Evolutionary conservation across 2,329 filamentous ascomycete species (phyloP).

Genomic region (Penicillium decumbens): DNA sequence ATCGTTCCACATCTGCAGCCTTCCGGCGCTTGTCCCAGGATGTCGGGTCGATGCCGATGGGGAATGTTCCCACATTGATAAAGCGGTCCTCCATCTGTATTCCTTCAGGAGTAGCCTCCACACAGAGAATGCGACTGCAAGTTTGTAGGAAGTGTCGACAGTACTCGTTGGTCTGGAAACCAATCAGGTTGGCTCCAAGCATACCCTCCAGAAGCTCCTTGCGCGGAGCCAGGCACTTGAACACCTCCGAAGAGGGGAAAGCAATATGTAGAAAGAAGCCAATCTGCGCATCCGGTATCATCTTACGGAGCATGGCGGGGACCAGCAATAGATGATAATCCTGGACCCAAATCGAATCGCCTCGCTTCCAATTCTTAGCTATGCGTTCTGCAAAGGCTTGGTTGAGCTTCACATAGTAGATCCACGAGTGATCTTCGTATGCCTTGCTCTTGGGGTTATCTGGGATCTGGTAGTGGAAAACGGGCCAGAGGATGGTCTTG

Average conservation of each 20-base stretch:
- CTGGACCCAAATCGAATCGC: conserved; percentile 90
- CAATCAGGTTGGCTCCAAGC: conserved; percentile 85
- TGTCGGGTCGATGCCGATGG: conserved; percentile 86
- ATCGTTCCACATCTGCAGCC: conserved; percentile 67
- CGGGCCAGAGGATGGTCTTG: conserved; percentile 96
- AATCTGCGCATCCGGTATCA: conserved; percentile 83
- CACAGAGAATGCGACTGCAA: conserved; percentile 83
- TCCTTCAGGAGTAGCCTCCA: conserved; percentile 82
- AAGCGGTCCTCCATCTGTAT: conserved; percentile 90
- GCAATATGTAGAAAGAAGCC: conserved; percentile 94
- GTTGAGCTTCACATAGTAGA: conserved; percentile 89
- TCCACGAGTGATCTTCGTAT: conserved; percentile 94
- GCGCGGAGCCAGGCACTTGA: conserved; percentile 81
- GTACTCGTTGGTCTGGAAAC: conserved; percentile 92
- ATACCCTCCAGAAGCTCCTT: conserved; percentile 87
- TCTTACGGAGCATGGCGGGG: conserved; percentile 81
- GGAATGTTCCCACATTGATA: conserved; percentile 76
- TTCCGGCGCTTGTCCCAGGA: conserved; percentile 67
- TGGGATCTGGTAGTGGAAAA: conserved; percentile 96
- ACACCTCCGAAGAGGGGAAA: conserved; percentile 94
- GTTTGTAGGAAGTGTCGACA: conserved; percentile 92
- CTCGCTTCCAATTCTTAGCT: conserved; percentile 85
- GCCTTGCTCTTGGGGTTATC: conserved; percentile 98
- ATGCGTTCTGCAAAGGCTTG: conserved; percentile 90
- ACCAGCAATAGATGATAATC: conserved; percentile 92